A percentile compares a stretch with the other conserved stretches of the same genome.
These are phyloP conservation scores for Lepidium campestre DNA, from an alignment of 441 rosid genomes.

Conservation along the genomic window DNA sequence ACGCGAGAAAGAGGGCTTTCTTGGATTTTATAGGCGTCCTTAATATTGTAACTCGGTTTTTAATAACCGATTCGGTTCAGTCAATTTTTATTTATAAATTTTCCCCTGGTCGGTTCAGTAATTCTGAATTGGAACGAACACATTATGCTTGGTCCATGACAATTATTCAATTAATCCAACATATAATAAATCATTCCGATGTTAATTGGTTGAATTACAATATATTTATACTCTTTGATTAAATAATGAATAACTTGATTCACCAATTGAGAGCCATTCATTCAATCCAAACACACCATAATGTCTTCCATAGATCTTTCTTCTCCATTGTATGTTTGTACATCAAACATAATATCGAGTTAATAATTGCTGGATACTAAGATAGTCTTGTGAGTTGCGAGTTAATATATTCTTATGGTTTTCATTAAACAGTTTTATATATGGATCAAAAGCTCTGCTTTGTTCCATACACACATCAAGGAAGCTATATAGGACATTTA, in stretches of 20 bases:
- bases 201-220: no score
- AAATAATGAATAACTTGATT: no score
- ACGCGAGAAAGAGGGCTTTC: not conserved
- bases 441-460: not conserved
- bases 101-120: not conserved
- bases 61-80: not conserved
- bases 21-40: not conserved
- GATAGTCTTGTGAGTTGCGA: not conserved
- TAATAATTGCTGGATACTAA: not conserved
- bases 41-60: not conserved
- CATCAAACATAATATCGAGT: not conserved
- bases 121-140: no score
- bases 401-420: not conserved
- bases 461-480: not conserved
- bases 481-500: slow-evolving; percentile 13
- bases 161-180: no score
- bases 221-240: no score
- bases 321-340: not conserved
- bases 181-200: no score
- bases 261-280: no score
- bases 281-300: no score
- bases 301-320: no score
- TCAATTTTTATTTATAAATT: not conserved
- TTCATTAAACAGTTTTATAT: not conserved
- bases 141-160: no score